These are phyloP conservation scores for Tricharina praecox DNA, from an alignment of 495 filamentous ascomycete species.

Conservation along the genomic window DNA sequence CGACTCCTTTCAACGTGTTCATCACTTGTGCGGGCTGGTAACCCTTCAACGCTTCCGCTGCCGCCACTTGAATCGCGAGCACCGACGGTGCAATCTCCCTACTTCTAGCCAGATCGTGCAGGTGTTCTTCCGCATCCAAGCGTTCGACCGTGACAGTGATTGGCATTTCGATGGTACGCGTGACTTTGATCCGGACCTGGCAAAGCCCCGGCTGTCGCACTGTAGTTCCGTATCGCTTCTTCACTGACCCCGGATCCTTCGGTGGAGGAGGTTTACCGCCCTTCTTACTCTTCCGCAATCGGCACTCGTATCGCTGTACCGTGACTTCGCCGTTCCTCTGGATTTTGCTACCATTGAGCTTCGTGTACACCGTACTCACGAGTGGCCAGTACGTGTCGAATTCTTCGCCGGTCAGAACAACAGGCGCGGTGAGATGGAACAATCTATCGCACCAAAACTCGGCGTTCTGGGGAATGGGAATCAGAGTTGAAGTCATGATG, in stretches of 20 bases:
- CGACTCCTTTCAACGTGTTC: neutral
- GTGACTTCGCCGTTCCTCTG: neutral
- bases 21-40: neutral
- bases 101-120: neutral
- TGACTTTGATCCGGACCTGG: neutral
- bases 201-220: neutral
- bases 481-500: too few species aligned
- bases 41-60: neutral
- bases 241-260: neutral
- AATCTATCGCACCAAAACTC: too few species aligned
- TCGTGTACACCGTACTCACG: constrained; percentile 6
- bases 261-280: neutral
- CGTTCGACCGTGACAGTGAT: neutral
- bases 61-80: too few species aligned
- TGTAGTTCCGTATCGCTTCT: neutral
- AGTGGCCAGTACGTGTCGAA: constrained; percentile 7
- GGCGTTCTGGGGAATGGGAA: too few species aligned
- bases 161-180: neutral
- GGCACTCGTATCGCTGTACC: constrained; percentile 5
- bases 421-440: neutral
- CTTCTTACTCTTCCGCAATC: neutral
- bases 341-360: constrained; percentile 2
- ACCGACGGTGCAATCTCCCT: too few species aligned
- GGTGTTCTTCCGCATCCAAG: neutral
- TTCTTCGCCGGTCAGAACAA: constrained; percentile 4